Evolutionary conservation across 768 basidiomycete species (phyloP).

Genomic region (Termitomyces sp.): DNA sequence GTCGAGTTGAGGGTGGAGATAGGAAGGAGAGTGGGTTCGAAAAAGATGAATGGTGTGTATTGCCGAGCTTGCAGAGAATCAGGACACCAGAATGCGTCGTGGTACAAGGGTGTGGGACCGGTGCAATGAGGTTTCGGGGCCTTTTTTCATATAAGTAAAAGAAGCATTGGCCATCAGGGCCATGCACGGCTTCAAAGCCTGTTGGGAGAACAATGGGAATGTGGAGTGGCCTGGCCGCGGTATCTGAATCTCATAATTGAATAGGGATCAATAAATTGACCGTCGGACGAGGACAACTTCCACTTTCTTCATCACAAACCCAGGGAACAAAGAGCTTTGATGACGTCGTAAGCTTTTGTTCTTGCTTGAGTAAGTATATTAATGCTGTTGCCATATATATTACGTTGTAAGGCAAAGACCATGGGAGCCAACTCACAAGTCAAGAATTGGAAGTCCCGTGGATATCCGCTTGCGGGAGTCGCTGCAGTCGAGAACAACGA

Average conservation of each 20-base stretch:
- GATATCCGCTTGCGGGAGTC: neutral
- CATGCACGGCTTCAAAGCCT: neutral
- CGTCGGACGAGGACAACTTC: neutral
- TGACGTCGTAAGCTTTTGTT: neutral
- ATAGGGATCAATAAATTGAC: neutral
- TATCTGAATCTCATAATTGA: conserved; percentile 1
- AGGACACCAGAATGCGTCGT: conserved; percentile 2
- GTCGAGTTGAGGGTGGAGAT: neutral
- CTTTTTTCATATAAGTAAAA: conserved; percentile 11
- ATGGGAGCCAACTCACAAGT: neutral
- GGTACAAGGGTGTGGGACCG: neutral
- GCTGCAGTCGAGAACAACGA: neutral
- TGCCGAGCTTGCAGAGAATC: neutral
- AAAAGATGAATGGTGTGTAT: neutral
- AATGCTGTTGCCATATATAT: neutral
- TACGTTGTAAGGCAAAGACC: neutral
- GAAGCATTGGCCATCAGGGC: conserved; percentile 9
- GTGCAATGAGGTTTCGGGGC: conserved; percentile 5
- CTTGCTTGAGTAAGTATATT: neutral
- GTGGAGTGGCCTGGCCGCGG: conserved; percentile 5
- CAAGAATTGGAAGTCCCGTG: neutral
- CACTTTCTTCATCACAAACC: neutral
- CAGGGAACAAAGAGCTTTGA: neutral
- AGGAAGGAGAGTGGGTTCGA: neutral
- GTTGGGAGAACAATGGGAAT: conserved; percentile 11